Conservation (phyloP, 2,329 filamentous ascomycete genomes). For the Acephala macrosclerotiorum region DNA sequence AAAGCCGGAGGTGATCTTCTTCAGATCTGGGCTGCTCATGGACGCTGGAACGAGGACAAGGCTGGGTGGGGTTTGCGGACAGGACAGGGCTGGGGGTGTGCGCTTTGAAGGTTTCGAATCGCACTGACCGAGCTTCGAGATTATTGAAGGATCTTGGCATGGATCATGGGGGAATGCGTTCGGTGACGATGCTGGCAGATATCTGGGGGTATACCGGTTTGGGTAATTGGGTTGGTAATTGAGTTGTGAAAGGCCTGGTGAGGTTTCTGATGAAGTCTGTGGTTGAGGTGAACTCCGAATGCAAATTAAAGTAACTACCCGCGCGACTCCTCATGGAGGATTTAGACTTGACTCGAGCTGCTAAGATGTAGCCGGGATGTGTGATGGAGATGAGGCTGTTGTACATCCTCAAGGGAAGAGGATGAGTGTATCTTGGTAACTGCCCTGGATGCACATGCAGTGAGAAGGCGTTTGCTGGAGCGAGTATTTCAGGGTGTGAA, state of each 20-base stretch:
- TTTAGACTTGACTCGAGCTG: neutral
- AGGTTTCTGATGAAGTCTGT: neutral
- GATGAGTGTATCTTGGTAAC: slow-evolving; percentile 24
- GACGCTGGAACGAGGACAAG: neutral
- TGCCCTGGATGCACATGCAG: slow-evolving; percentile 24
- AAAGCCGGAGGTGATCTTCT: slow-evolving; percentile 17
- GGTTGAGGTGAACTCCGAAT: neutral
- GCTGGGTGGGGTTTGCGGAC: too few relatives aligned
- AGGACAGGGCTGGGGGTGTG: neutral
- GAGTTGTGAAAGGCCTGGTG: neutral
- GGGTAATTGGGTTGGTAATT: neutral
- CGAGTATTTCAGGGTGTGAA: neutral
- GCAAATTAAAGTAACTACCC: neutral
- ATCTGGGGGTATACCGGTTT: too few relatives aligned
- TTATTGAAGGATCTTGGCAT: slow-evolving; percentile 4
- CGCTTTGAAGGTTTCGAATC: slow-evolving; percentile 6
- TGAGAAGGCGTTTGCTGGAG: slow-evolving; percentile 18
- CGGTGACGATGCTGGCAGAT: too few relatives aligned
- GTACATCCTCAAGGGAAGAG: slow-evolving; percentile 11
- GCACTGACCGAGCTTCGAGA: neutral
- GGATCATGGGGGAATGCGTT: slow-evolving; percentile 14
- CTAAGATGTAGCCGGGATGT: neutral
- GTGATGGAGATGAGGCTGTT: neutral
- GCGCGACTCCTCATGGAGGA: neutral
- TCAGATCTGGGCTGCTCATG: neutral